Evolutionary conservation across 805 yeast species (phyloP).

Genomic region (Myxozyma mucilagina): DNA sequence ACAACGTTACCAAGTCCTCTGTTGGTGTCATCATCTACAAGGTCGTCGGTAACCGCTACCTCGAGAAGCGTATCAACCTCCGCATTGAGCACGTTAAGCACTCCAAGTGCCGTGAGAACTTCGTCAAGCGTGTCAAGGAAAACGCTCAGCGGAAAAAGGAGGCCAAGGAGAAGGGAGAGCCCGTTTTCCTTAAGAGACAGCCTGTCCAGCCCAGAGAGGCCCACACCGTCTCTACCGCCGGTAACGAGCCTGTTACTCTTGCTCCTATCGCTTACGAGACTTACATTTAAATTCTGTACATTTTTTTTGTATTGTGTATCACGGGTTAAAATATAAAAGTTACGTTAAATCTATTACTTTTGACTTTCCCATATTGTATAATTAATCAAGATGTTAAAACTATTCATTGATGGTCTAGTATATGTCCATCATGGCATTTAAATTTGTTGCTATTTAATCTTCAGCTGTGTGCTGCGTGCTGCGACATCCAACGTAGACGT

Average conservation of each 20-base stretch:
- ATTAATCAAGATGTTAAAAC: background rate
- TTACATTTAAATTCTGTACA: slow-evolving; percentile 64
- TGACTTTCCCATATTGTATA: background rate
- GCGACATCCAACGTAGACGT: no score
- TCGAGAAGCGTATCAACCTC: slow-evolving; percentile 97
- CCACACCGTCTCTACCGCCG: slow-evolving; percentile 77
- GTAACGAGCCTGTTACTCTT: slow-evolving; percentile 90
- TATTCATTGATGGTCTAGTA: no score
- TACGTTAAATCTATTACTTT: background rate
- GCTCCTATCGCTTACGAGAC: slow-evolving; percentile 99
- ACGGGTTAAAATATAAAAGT: slow-evolving; percentile 8
- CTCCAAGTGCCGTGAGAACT: slow-evolving; percentile 99
- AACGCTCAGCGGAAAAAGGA: slow-evolving; percentile 91
- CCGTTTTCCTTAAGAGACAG: slow-evolving; percentile 93
- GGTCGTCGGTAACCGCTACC: slow-evolving; percentile 98
- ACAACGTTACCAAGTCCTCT: slow-evolving; percentile 97
- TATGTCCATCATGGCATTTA: no score
- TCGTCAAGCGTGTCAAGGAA: slow-evolving; percentile 96
- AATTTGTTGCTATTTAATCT: no score
- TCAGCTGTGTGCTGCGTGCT: no score
- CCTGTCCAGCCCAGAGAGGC: slow-evolving; percentile 97
- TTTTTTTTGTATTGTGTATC: slow-evolving; percentile 11
- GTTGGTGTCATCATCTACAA: slow-evolving; percentile 98
- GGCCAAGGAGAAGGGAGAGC: slow-evolving; percentile 92
- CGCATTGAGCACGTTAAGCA: slow-evolving; percentile 99